A percentile compares a stretch with the other conserved stretches of the same genome.
Evolutionary conservation across 2,329 filamentous ascomycete genomes (phyloP).

Genomic region (Botrytis medusae): DNA sequence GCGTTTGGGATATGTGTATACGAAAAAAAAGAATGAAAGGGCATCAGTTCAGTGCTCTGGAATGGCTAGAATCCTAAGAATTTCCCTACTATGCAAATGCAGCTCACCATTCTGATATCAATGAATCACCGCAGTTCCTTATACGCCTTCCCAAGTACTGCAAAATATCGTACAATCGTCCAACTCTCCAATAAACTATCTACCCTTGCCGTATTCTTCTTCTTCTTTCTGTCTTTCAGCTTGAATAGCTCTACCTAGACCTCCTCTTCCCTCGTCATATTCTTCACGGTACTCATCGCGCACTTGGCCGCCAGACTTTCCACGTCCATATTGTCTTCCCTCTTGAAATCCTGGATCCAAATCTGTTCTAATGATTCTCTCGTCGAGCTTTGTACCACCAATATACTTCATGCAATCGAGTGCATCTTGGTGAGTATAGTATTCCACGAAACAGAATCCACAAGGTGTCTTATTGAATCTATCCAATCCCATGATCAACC

Average conservation of each 20-base stretch:
- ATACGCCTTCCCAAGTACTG: conserved; percentile 5
- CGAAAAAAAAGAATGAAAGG: conserved; percentile 24
- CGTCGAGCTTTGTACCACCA: conserved; percentile 95
- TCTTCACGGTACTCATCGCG: conserved; percentile 97
- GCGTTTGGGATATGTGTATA: conserved; percentile 35
- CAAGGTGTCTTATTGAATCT: conserved; percentile 97
- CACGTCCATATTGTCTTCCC: conserved; percentile 91
- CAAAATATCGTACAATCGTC: conserved; percentile 25
- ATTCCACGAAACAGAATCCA: conserved; percentile 99
- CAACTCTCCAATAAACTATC: conserved; percentile 41
- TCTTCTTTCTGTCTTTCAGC: conserved; percentile 59
- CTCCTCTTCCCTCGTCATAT: conserved; percentile 91
- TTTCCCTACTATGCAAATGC: conserved; percentile 15
- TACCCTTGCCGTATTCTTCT: conserved; percentile 58
- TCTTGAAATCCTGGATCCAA: conserved; percentile 94
- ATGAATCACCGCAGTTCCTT: conserved; percentile 19
- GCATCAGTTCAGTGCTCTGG: conserved; percentile 12
- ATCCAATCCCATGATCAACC: conserved; percentile 95
- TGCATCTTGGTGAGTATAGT: conserved; percentile 96
- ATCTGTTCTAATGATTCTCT: conserved; percentile 93
- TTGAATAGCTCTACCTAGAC: conserved; percentile 76
- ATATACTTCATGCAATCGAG: conserved; percentile 99
- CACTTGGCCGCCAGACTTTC: conserved; percentile 94
- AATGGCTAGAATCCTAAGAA: conserved; percentile 27
- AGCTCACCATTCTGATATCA: conserved; percentile 11